These are phyloP conservation scores for Metschnikowia henanensis DNA, from an alignment of 805 yeast genomes.

Conservation along the genomic window DNA sequence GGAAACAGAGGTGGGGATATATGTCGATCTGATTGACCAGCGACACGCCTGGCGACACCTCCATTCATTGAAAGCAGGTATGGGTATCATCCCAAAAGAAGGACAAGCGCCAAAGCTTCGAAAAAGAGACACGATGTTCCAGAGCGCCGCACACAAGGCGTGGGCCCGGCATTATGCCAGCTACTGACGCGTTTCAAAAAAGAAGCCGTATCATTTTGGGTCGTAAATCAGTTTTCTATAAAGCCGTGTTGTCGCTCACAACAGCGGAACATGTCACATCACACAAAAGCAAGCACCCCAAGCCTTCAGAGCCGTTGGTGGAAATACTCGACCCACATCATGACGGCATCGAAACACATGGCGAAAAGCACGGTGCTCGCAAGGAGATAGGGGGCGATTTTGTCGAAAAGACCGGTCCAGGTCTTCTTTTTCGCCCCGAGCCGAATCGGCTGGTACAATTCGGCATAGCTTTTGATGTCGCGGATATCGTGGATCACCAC, in stretches of 20 bases:
- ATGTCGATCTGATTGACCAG: slow-evolving; percentile 4
- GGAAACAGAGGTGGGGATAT: slow-evolving; percentile 1
- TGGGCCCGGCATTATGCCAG: slow-evolving; percentile 1
- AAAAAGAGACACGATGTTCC: neutral
- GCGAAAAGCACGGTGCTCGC: slow-evolving; percentile 1
- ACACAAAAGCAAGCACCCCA: too few species aligned
- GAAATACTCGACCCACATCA: slow-evolving; percentile 8
- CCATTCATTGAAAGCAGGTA: neutral
- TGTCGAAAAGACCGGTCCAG: slow-evolving; percentile 1
- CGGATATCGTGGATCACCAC: slow-evolving; percentile 12
- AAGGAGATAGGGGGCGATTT: neutral
- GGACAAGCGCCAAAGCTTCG: too few species aligned
- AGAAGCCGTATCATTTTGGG: too few species aligned
- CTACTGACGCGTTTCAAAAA: too few species aligned
- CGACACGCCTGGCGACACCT: neutral
- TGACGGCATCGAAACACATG: slow-evolving; percentile 7
- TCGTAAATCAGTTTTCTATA: too few species aligned
- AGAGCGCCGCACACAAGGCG: neutral
- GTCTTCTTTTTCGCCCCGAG: slow-evolving; percentile 4
- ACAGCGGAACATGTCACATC: too few species aligned
- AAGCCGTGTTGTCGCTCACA: too few species aligned
- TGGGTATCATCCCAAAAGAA: neutral
- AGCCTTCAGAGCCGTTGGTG: slow-evolving; percentile 1
- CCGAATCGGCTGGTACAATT: slow-evolving; percentile 15
- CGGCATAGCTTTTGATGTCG: slow-evolving; percentile 13